Evolutionary conservation across 148 eudicot genomes (phyloP), one percentile per base, ranked within the genome.

Genomic region (Vaccinium macrocarpon): DNA sequence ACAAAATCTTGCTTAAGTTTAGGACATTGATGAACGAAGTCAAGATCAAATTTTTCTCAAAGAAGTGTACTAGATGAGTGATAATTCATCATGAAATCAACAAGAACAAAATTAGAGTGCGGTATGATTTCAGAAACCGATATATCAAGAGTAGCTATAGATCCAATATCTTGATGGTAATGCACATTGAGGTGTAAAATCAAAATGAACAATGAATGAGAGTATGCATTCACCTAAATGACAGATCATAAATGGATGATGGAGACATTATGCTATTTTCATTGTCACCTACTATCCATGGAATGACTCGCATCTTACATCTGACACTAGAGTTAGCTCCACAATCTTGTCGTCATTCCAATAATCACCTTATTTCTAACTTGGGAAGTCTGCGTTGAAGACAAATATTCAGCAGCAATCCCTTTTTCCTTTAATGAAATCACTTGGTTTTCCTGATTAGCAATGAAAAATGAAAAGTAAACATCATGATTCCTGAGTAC

Each of bases 381-480:
- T 91, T 90, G 90, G 19, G 90, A 84, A 35, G 94, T 89, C 82
- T 91, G 99, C 86, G 93, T 94, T 78, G 99, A 96, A 82, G 98
- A 96, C 21, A 96, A 84, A 91, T 88, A 94, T 87, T 94, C 99
- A 84, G 98, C 99, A 82, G 94, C 93, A 82, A 96, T 90, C 48
- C 97, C 94, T 90, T 91, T 93, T 82, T 88, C 92, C 88, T 93
- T 96, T 86, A 96, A 84, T 62, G 93, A 92, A 87, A 66, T 88
- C 82, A 96, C 99, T 91, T 96, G 99, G 88, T 96, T 96, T 91
- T 96, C 99, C 99, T 96, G 57, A n/a, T 49, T 57, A 18, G 14
- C 35, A 35, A 84, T 9, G 25, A 57, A 23, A 35, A 76, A 76
- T 32, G 49, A n/a, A 86, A 82, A 27, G 10, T 57, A 19, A 51